Conservation (phyloP, 1,284 basidiomycete genomes). For the Ganoderma meredithae region DNA sequence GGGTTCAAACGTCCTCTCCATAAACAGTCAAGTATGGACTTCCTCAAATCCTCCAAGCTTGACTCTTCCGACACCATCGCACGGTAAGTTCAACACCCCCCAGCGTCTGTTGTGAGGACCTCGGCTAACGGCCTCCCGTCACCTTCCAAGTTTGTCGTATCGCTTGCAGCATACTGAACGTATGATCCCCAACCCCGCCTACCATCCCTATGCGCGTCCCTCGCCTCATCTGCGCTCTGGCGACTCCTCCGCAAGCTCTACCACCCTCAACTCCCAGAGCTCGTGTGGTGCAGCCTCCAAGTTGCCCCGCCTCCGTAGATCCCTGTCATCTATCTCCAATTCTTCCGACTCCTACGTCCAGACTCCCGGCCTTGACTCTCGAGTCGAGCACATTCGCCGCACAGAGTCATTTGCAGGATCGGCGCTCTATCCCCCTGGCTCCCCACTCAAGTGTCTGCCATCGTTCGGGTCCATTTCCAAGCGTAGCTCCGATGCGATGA, state of each 20-base stretch:
- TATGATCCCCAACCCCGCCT: constrained; percentile 55
- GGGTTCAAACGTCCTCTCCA: constrained; percentile 65
- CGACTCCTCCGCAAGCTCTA: constrained; percentile 70
- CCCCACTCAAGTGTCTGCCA: constrained; percentile 50
- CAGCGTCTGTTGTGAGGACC: constrained; percentile 23
- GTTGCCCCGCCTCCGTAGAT: constrained; percentile 43
- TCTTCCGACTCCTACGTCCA: constrained; percentile 41
- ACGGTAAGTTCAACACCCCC: constrained; percentile 53
- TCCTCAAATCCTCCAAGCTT: constrained; percentile 58
- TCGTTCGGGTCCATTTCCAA: constrained; percentile 45
- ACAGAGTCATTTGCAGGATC: constrained; percentile 43
- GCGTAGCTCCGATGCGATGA: constrained; percentile 44
- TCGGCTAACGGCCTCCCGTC: constrained; percentile 25
- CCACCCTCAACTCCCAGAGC: constrained; percentile 68
- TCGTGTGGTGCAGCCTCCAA: constrained; percentile 49
- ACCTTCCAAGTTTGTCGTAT: constrained; percentile 60
- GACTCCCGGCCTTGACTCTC: constrained; percentile 37
- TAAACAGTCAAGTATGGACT: constrained; percentile 86
- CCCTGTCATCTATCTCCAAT: constrained; percentile 46
- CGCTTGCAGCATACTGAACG: constrained; percentile 74
- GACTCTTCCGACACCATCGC: constrained; percentile 62
- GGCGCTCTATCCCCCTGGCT: constrained; percentile 36
- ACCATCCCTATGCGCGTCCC: constrained; percentile 61
- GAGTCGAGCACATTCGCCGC: constrained; percentile 41
- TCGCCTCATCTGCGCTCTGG: constrained; percentile 39